Conservation (phyloP, 1,139 yeast species). For the Yamadazyma dushanensis region DNA sequence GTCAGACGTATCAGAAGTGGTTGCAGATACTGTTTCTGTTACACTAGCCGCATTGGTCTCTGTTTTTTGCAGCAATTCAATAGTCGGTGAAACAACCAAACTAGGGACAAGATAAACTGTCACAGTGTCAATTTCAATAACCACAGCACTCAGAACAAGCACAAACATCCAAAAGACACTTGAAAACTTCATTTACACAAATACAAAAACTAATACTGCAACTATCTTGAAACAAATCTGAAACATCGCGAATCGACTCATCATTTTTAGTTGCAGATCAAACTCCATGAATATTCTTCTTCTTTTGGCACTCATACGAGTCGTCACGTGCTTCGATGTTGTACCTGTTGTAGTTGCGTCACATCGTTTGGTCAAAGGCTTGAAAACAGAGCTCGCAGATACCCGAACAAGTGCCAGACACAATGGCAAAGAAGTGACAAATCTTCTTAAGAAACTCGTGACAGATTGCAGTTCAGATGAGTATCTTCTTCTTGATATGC, state of each 20-base stretch:
- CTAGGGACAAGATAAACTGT: constrained; percentile 14
- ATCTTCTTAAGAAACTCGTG: constrained; percentile 48
- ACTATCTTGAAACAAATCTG: constrained; percentile 10
- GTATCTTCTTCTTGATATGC: constrained; percentile 65
- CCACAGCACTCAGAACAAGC: constrained; percentile 4
- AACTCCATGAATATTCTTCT: not conserved
- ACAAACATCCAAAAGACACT: not conserved
- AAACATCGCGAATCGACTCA: constrained; percentile 3
- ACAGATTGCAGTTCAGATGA: constrained; percentile 71
- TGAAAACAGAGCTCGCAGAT: constrained; percentile 24
- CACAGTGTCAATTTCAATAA: constrained; percentile 20
- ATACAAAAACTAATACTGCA: not conserved
- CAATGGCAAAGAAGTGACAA: constrained; percentile 29
- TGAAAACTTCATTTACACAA: not conserved
- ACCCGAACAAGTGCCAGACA: constrained; percentile 22
- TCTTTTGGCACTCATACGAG: constrained; percentile 10
- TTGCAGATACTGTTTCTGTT: constrained; percentile 8
- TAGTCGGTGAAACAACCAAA: not conserved
- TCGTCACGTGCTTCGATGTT: constrained; percentile 15
- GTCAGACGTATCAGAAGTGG: constrained; percentile 11
- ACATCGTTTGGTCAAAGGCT: constrained; percentile 39
- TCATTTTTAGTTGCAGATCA: no score
- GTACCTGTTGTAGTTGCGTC: constrained; percentile 44
- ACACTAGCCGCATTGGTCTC: not conserved
- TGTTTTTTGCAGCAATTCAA: constrained; percentile 1